Evolutionary conservation across 768 basidiomycete genomes (phyloP).

Genomic region (Cantharellus anzutake): DNA sequence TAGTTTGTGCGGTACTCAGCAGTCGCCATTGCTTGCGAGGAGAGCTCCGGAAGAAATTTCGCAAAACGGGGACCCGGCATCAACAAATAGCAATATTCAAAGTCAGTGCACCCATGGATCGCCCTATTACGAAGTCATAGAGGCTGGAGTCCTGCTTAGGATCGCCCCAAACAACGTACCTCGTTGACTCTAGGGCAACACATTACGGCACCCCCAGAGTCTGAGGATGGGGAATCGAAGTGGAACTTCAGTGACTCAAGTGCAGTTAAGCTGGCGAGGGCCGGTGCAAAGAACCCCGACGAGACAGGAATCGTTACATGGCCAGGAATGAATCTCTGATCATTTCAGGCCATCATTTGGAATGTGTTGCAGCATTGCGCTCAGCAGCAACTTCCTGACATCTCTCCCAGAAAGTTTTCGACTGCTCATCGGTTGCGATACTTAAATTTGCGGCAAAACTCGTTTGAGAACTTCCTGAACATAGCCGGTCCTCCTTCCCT

Average conservation of each 20-base stretch:
- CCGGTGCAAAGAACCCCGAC: conserved; percentile 27
- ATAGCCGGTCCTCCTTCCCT: conserved; percentile 40
- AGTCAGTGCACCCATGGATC: no score
- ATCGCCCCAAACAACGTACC: no score
- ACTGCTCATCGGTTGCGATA: conserved; percentile 57
- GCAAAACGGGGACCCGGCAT: no score
- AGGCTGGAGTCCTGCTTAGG: no score
- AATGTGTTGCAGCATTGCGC: conserved; percentile 41
- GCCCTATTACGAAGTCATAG: no score
- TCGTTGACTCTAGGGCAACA: conserved; percentile 25
- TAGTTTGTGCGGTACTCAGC: conserved; percentile 4
- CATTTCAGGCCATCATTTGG: neutral
- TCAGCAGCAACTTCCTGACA: conserved; percentile 68
- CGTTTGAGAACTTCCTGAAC: conserved; percentile 62
- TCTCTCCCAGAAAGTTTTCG: conserved; percentile 59
- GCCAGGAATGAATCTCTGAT: conserved; percentile 5
- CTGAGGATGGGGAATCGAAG: conserved; percentile 62
- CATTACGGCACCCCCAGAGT: conserved; percentile 46
- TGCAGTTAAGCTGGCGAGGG: conserved; percentile 54
- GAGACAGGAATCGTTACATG: conserved; percentile 23
- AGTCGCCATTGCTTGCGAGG: neutral
- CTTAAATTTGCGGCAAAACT: conserved; percentile 73
- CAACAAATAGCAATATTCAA: no score
- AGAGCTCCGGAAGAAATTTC: no score
- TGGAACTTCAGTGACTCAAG: conserved; percentile 61